Percentiles rank a stretch among this genome's conserved stretches.
Evolutionary conservation across 768 basidiomycete species (phyloP).

Genomic region (Phanerochaete carnosa): DNA sequence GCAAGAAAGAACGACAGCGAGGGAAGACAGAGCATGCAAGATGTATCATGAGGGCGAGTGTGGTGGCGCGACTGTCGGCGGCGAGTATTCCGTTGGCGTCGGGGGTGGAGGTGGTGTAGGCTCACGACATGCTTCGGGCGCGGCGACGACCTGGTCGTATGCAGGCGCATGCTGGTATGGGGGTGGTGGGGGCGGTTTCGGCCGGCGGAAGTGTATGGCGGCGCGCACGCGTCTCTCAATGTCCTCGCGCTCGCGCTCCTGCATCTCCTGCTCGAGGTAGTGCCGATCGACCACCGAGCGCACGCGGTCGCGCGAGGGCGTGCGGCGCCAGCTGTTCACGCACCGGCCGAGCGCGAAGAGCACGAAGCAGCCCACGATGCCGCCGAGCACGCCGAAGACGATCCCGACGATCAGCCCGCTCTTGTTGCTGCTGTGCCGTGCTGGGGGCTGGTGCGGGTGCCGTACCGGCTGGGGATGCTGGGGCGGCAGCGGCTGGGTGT

Average conservation of each 20-base stretch:
- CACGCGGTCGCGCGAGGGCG: slow-evolving; percentile 44
- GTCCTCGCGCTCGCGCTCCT: slow-evolving; percentile 41
- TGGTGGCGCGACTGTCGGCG: background rate
- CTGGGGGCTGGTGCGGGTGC: slow-evolving; percentile 5
- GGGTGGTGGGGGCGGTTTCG: slow-evolving; percentile 42
- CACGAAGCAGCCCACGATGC: slow-evolving; percentile 33
- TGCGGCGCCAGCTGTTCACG: slow-evolving; percentile 38
- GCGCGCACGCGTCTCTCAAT: slow-evolving; percentile 14
- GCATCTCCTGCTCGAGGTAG: slow-evolving; percentile 49
- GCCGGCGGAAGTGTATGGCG: slow-evolving; percentile 19
- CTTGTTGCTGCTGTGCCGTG: background rate
- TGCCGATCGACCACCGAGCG: slow-evolving; percentile 39
- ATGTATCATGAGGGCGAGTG: too few species aligned
- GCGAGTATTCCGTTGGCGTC: background rate
- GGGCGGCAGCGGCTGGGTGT: background rate
- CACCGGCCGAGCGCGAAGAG: slow-evolving; percentile 39
- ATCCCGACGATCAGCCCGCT: slow-evolving; percentile 29
- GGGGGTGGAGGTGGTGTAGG: background rate
- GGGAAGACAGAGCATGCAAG: too few species aligned
- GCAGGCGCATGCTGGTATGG: slow-evolving; percentile 52
- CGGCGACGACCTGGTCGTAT: slow-evolving; percentile 30
- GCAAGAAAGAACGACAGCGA: too few species aligned
- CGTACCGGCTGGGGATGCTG: background rate
- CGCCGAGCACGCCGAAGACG: slow-evolving; percentile 45
- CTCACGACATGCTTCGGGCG: background rate